phyloP scores from a whole-genome alignment of 1,284 basidiomycete genomes.

The Pseudozyma pruni region DNA sequence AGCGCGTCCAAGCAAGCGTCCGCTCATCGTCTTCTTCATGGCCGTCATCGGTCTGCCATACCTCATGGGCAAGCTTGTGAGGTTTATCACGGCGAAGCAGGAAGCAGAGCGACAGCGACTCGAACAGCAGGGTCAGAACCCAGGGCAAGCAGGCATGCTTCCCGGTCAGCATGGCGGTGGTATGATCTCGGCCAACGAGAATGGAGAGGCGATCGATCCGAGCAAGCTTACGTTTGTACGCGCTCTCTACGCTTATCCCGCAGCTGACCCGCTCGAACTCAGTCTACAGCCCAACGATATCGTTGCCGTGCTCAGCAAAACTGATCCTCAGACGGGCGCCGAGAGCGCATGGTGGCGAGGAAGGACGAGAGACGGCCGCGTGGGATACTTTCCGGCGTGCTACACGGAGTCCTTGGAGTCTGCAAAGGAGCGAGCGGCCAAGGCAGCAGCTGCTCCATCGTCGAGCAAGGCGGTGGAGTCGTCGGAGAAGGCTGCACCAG shows the following conservation, averaged over 20 bases:
- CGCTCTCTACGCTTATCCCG: slow-evolving; percentile 80
- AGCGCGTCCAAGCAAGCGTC: slow-evolving; percentile 77
- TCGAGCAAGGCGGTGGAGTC: slow-evolving; percentile 13
- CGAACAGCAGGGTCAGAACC: slow-evolving; percentile 64
- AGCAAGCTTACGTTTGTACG: slow-evolving; percentile 84
- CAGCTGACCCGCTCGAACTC: slow-evolving; percentile 77
- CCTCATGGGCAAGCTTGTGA: slow-evolving; percentile 90
- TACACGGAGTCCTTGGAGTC: slow-evolving; percentile 66
- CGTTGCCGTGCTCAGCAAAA: slow-evolving; percentile 85
- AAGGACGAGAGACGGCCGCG: slow-evolving; percentile 87
- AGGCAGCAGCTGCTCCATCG: slow-evolving; percentile 24
- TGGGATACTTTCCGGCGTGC: slow-evolving; percentile 94
- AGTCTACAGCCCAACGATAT: slow-evolving; percentile 88
- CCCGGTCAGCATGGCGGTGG: slow-evolving; percentile 73
- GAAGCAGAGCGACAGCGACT: slow-evolving; percentile 68
- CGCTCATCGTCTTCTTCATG: slow-evolving; percentile 91
- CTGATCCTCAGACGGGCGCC: slow-evolving; percentile 72
- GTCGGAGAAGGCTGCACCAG: slow-evolving; percentile 23
- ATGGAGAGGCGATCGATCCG: slow-evolving; percentile 70
- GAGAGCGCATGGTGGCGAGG: slow-evolving; percentile 96
- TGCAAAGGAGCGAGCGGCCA: slow-evolving; percentile 60
- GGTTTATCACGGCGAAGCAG: slow-evolving; percentile 77
- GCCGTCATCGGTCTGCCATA: slow-evolving; percentile 95
- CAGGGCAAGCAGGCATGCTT: slow-evolving; percentile 71
- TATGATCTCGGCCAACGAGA: slow-evolving; percentile 46